Percentiles rank a stretch among this genome's conserved stretches.
Evolutionary conservation across 352 stramenopile genomes (phyloP).

Genomic region (Globisporangium cederbergense): DNA sequence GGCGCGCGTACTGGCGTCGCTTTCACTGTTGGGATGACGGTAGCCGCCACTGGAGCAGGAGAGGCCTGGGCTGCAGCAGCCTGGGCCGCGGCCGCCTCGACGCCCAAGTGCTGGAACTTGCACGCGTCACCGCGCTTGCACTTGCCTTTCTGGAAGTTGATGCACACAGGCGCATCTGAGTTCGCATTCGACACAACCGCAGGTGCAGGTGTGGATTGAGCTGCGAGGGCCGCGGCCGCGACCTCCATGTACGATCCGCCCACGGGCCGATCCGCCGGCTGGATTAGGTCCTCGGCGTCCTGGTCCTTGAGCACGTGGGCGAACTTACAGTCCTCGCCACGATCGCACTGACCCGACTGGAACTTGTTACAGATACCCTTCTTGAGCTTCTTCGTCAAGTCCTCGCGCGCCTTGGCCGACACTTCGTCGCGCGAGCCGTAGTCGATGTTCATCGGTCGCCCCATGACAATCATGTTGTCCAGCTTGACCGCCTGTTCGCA

Average conservation of each 20-base stretch:
- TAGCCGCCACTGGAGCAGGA: neutral
- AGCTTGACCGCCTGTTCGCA: conserved; percentile 83
- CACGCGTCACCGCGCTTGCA: conserved; percentile 59
- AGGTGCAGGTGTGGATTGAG: neutral
- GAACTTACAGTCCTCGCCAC: conserved; percentile 67
- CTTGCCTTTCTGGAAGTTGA: conserved; percentile 73
- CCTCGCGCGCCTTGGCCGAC: conserved; percentile 63
- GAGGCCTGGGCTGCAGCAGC: conserved; percentile 3
- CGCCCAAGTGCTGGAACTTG: conserved; percentile 56
- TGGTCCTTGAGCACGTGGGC: conserved; percentile 63
- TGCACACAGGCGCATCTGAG: conserved; percentile 59
- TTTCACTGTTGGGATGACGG: conserved; percentile 6
- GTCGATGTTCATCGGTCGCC: conserved; percentile 78
- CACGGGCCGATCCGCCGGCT: conserved; percentile 29
- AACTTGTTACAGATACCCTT: conserved; percentile 77
- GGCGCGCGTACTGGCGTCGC: conserved; percentile 12
- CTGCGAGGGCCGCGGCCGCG: conserved; percentile 12
- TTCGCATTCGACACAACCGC: conserved; percentile 23
- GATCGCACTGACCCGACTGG: conserved; percentile 53
- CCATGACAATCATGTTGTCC: conserved; percentile 82
- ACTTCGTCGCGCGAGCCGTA: conserved; percentile 70
- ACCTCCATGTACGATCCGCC: conserved; percentile 24
- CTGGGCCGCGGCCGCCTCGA: conserved; percentile 7
- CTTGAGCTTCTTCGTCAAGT: conserved; percentile 72
- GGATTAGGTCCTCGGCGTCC: conserved; percentile 46